Evolutionary conservation across 1,139 yeast genomes (phyloP).

Genomic region (Yamadazyma songkhlaensis): DNA sequence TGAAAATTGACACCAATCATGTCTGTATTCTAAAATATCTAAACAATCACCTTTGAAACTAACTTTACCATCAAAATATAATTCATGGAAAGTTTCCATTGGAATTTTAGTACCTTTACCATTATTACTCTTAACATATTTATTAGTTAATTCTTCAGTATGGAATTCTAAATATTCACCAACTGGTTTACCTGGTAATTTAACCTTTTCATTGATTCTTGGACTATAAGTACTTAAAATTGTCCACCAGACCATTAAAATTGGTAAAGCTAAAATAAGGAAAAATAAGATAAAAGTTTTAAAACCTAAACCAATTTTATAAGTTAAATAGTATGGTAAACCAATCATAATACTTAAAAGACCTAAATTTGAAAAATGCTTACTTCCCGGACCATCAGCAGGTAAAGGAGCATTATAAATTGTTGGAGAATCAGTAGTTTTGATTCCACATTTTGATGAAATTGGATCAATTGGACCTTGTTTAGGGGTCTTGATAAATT

Average conservation of each 20-base stretch:
- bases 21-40: constrained; percentile 81
- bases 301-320: constrained; percentile 72
- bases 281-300: constrained; percentile 60
- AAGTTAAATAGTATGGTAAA: constrained; percentile 62
- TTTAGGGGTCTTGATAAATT: constrained; percentile 60
- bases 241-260: constrained; percentile 82
- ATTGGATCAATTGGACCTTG: constrained; percentile 50
- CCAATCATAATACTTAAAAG: constrained; percentile 51
- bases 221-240: constrained; percentile 75
- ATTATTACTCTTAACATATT: constrained; percentile 53
- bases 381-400: constrained; percentile 89
- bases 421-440: constrained; percentile 65
- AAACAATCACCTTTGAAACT: constrained; percentile 85
- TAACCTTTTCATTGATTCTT: constrained; percentile 74
- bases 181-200: constrained; percentile 74
- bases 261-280: constrained; percentile 58
- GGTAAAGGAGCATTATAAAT: constrained; percentile 86
- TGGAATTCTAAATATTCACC: constrained; percentile 81
- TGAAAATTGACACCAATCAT: constrained; percentile 85
- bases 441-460: constrained; percentile 51
- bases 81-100: constrained; percentile 89
- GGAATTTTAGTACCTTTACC: constrained; percentile 78
- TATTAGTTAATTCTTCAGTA: constrained; percentile 65
- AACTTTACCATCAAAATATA: constrained; percentile 81
- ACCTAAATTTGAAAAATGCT: constrained; percentile 66